These are phyloP conservation scores for Grigorovia jiainica DNA, from an alignment of 805 yeast genomes.

Conservation along the genomic window DNA sequence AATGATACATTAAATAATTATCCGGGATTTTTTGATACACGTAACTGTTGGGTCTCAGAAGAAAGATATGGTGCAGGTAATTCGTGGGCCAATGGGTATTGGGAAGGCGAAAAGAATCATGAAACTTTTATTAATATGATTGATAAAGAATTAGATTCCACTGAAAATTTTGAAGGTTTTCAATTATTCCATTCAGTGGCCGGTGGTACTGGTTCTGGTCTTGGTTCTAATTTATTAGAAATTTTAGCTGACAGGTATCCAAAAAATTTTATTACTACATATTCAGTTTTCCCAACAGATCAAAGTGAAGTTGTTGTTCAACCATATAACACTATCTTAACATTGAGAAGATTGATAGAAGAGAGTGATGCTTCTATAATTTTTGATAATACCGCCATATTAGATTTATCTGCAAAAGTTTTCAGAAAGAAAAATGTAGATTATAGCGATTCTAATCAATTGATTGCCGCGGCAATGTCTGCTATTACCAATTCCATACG, in stretches of 20 bases:
- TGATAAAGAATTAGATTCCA: conserved; percentile 81
- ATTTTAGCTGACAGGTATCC: conserved; percentile 69
- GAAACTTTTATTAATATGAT: conserved; percentile 76
- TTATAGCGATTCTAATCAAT: conserved; percentile 70
- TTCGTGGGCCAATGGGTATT: conserved; percentile 89
- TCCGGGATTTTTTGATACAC: conserved; percentile 67
- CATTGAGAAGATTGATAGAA: conserved; percentile 73
- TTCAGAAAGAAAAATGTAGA: conserved; percentile 52
- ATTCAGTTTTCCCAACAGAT: conserved; percentile 74
- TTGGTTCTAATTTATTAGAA: conserved; percentile 78
- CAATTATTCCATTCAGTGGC: conserved; percentile 91
- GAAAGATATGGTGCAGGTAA: conserved; percentile 93
- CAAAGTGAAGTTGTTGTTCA: conserved; percentile 95
- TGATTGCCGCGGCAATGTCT: conserved; percentile 78
- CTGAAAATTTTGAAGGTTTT: conserved; percentile 85
- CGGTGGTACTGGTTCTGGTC: conserved; percentile 98
- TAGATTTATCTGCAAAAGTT: conserved; percentile 57
- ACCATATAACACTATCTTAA: conserved; percentile 83
- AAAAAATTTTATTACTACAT: conserved; percentile 75
- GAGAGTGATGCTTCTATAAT: conserved; percentile 82
- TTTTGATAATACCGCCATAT: conserved; percentile 80
- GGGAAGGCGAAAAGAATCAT: conserved; percentile 55
- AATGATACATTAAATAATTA: conserved; percentile 45
- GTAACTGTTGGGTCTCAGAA: conserved; percentile 69
- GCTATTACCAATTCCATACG: conserved; percentile 80